Evolutionary conservation across 2,329 filamentous ascomycete genomes (phyloP), one percentile per base, ranked within the genome.

Genomic region (Cryphonectria japonica): DNA sequence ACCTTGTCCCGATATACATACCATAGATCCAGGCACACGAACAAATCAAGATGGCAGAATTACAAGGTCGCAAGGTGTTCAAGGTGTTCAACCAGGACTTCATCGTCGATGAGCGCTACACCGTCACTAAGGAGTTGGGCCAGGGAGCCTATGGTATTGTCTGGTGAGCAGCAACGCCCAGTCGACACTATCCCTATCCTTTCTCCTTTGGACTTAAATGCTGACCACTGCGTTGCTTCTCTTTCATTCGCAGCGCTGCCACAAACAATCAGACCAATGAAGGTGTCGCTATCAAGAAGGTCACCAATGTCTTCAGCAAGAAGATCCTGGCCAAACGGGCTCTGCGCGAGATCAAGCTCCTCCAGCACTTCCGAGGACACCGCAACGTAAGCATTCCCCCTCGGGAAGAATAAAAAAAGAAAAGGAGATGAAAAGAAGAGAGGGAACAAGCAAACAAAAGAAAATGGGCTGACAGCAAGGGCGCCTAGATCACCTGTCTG

Each of bases 81-180:
- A 97, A 97, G 91, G 95, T 99, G 82, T 99, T 99, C 85, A 98
- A 98, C 87, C 96, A 99, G 81, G 96, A 99, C 85, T 99, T 99
- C 81, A 91, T 98, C 77, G 96, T 98, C 79, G 96, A 98, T 81
- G 95, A 98, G 83, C 91, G 95, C 78, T 99, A 99, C 85, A 97
- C 93, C 75, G 96, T 99, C 75, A 98, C 95, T 75, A 99, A 99
- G 88, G 96, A 99, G 86, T 87, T 99, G 69, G 96, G 96, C 62
- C 96, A 99, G 83, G 96, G 96, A 79, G 96, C 96, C 78, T 99
- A 99, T 80, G 96, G 96, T 80, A 98, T 99, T 79, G 96, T 99
- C 80, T 99, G 96, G 94, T 97, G 88, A 73, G 88, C 82, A 57
- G 71, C 64, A 70, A 2, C 29, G 14, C 41, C 43, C 29, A 5